A percentile compares a stretch with the other conserved stretches of the same genome.
phyloP scores from a whole-genome alignment of 768 basidiomycete species.

The Suillus spraguei region DNA sequence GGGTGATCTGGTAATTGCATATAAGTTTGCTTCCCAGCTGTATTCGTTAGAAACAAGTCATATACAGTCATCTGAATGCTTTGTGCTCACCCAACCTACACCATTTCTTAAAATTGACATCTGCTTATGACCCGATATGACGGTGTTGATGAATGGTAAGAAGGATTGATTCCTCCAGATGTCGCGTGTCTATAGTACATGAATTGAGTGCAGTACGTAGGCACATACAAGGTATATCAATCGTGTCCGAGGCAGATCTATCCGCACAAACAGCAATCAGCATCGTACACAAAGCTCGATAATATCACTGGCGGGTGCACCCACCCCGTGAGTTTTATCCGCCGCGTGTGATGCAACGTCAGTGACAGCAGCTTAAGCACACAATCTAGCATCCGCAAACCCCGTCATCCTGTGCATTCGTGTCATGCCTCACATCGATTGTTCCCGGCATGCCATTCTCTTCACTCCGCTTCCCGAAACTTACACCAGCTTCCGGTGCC shows the following conservation, averaged over 20 bases:
- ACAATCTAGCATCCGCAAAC: not conserved
- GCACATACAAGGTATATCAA: slow-evolving; percentile 3
- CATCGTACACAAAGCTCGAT: not conserved
- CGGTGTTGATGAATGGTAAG: not conserved
- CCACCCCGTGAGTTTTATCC: not conserved
- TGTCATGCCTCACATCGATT: slow-evolving; percentile 34
- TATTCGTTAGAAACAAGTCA: not conserved
- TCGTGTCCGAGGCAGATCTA: not conserved
- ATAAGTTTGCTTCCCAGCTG: no score
- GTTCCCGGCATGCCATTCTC: slow-evolving; percentile 44
- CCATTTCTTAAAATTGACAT: not conserved
- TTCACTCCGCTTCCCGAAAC: slow-evolving; percentile 14
- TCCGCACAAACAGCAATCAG: not conserved
- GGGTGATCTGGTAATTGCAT: no score
- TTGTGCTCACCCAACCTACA: not conserved
- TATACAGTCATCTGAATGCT: not conserved
- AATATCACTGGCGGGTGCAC: not conserved
- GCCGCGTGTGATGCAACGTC: not conserved
- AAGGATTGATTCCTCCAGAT: not conserved
- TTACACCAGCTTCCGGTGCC: slow-evolving; percentile 19
- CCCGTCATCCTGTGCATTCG: not conserved
- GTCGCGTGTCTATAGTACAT: slow-evolving; percentile 8
- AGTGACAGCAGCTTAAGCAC: not conserved
- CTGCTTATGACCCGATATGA: not conserved
- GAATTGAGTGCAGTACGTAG: not conserved